Base-by-base conservation (phyloP, 257 asterid species). In the Agastache rugosa region DNA sequence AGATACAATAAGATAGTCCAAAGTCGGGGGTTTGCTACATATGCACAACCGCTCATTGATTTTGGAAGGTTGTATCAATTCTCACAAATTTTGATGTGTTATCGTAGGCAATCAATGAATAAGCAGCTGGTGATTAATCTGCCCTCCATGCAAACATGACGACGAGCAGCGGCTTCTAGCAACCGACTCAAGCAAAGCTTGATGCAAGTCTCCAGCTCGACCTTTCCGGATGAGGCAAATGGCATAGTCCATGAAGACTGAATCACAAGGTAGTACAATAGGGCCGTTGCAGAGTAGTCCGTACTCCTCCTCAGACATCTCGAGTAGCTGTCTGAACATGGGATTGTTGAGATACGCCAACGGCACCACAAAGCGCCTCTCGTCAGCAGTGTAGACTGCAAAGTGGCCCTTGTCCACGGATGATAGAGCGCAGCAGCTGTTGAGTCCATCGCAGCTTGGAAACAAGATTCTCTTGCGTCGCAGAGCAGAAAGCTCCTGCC, bases 241-340 rank as follows among this genome's bases (percentile, higher is more conserved):
- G 75, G 69, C 29, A 12, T 48, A 68, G 69, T 81, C 84, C 73
- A 79, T 63, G 78, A 82, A 71, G 58, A 63, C 6, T 0, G 81
- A 80, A 59, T 75, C 76, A 12, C 84, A 80, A 3, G 84, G 81
- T 0, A 80, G 41, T 6, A 78, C 73, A 6, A 86, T 79, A 16
- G 79, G 82, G 5, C 83, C 85, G 7, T 83, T 58, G 4, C 76
- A 54, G 10, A 64, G 85, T 19, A 77, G 76, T 1, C 85, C 85
- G 14, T 75, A 81, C 73, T 81, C 85, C 67, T 81, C 85, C 39
- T 81, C 85, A 0, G 85, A 81, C 71, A 81, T 81, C 79, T 68
- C 37, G 76, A 81, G 62, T 12, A 81, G 71, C 62, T 81, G 76
- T 45, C 77, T 73, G 69, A 81, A 72, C 8, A 77, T 25, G 3